Percentiles rank a stretch among this genome's conserved stretches.
Evolutionary conservation across 2,329 filamentous ascomycete genomes (phyloP).

Genomic region (Colletotrichum sp.): DNA sequence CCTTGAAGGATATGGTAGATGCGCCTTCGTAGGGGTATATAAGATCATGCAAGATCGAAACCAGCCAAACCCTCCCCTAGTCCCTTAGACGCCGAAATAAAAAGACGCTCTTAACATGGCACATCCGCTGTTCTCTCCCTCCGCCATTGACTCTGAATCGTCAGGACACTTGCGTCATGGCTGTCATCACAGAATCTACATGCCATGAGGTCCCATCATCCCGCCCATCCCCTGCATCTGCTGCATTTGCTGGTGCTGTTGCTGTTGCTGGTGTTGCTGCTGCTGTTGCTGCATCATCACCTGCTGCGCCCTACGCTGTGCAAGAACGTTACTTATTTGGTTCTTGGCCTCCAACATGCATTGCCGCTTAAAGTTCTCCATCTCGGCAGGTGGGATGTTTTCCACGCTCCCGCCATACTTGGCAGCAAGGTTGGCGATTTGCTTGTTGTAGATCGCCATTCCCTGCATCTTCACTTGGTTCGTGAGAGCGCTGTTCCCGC

Average conservation of each 20-base stretch:
- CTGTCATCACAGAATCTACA: conserved; percentile 33
- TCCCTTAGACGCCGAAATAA: conserved; percentile 9
- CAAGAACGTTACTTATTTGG: conserved; percentile 35
- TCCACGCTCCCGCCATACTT: conserved; percentile 45
- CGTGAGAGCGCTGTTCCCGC: conserved; percentile 21
- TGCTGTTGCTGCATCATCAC: conserved; percentile 41
- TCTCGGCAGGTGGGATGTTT: conserved; percentile 50
- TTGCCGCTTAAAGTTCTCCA: conserved; percentile 48
- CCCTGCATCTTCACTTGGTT: conserved; percentile 39
- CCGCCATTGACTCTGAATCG: not conserved
- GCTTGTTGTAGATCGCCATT: conserved; percentile 41
- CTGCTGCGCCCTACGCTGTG: conserved; percentile 38
- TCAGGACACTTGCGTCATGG: no score
- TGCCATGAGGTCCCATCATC: conserved; percentile 58
- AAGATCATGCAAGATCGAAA: conserved; percentile 19
- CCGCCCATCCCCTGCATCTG: conserved; percentile 57
- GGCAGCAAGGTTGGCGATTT: conserved; percentile 36
- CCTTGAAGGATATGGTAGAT: conserved; percentile 14
- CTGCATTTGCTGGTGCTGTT: conserved; percentile 27
- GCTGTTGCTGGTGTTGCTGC: conserved; percentile 33
- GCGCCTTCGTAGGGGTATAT: conserved; percentile 23
- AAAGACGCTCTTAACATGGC: conserved; percentile 3
- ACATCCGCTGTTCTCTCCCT: not conserved
- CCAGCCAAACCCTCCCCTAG: not conserved
- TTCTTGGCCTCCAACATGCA: conserved; percentile 44